Conservation (phyloP, 1,139 yeast genomes). For the Yamadazyma buinensis region DNA sequence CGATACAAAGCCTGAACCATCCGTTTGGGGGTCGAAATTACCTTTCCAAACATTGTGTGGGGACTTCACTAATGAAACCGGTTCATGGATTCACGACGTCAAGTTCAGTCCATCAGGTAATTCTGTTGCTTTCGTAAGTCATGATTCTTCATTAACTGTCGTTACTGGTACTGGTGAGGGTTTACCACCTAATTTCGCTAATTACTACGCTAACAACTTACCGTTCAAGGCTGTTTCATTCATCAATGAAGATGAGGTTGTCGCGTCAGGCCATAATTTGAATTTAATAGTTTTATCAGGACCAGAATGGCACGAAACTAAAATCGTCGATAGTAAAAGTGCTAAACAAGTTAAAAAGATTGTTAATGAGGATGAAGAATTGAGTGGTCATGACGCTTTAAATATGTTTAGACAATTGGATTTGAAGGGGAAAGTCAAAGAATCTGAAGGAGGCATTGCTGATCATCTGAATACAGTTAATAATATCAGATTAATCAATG, state of each 20-base stretch:
- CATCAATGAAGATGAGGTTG: conserved; percentile 58
- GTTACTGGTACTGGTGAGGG: conserved; percentile 77
- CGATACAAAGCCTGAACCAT: conserved; percentile 76
- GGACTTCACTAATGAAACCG: conserved; percentile 71
- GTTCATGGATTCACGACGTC: conserved; percentile 93
- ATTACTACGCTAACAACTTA: conserved; percentile 66
- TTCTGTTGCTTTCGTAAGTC: conserved; percentile 73
- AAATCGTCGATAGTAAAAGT: conserved; percentile 56
- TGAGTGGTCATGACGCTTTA: conserved; percentile 75
- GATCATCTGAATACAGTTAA: conserved; percentile 91
- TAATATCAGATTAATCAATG: conserved; percentile 58
- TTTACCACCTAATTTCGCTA: conserved; percentile 42
- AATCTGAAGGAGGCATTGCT: conserved; percentile 46
- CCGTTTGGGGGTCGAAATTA: conserved; percentile 91
- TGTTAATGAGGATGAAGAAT: conserved; percentile 50
- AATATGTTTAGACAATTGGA: conserved; percentile 96
- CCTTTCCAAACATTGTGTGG: conserved; percentile 95
- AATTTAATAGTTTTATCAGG: conserved; percentile 86
- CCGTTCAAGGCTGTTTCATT: conserved; percentile 80
- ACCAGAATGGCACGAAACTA: conserved; percentile 62
- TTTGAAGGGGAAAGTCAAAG: conserved; percentile 74
- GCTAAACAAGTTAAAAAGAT: conserved; percentile 41
- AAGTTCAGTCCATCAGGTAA: conserved; percentile 80
- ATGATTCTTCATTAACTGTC: conserved; percentile 72
- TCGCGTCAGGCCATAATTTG: conserved; percentile 92